Evolutionary conservation across 1,139 yeast genomes (phyloP), one percentile per base, ranked within the genome.

Genomic region (Nakaseomyces uthaithaninus): DNA sequence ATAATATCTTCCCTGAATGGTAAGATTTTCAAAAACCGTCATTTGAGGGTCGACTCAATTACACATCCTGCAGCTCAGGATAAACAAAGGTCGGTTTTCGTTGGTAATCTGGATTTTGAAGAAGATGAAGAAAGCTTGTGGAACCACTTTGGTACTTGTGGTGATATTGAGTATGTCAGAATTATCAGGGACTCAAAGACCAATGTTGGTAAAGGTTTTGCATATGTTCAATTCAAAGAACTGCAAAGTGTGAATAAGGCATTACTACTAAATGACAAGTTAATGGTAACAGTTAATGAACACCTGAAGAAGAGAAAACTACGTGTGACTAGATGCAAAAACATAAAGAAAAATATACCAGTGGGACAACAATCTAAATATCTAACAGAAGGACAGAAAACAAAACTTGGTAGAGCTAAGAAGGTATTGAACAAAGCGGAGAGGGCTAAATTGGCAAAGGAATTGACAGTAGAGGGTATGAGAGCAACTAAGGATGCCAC

Each of bases 131-230:
- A 91, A 60, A 72, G 77, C 25, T 68, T 91, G 40, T 93, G 96
- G 95, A 72, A 69, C 44, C 86, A 82, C 60, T 93, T 93, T 64
- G 72, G 70, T 3, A 64, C 68, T 16, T 71, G 80, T 50, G 87
- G 86, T 36, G 74, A 74, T 33, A 80, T 93, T 41, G 95, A 87
- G 60, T 80, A 85, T 47, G 96, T 89, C 19, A 75, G 99, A 59
- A 72, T 93, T 40, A 75, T 93, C 26, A 77, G 99, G 57, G 98
- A 93, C 60, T 66, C 94, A 15, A 85, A 85, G 64, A 91, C 97
- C 22, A 91, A 93, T 55, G 69, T 91, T 47, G 99, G 98, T 51
- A 93, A 91, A 65, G 99, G 99, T 3, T 89, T 93, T 67, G 98
- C 95, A 4, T 84, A 87, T 60, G 87, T 93, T 25, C 97, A 91